Conservation (phyloP, 148 eudicot genomes). For the Talinum fruticosum region DNA sequence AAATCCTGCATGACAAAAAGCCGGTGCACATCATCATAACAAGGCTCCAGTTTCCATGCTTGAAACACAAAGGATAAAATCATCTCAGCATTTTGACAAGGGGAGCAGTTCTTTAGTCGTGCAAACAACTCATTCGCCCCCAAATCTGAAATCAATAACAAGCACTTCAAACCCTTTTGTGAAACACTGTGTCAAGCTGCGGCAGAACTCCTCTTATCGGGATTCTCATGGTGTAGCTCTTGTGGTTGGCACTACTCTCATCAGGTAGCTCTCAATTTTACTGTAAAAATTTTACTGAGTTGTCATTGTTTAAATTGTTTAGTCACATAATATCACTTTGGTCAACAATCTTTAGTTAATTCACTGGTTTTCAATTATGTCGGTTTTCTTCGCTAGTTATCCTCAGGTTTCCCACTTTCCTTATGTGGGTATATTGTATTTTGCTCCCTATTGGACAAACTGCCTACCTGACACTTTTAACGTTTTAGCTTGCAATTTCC, state of each 20-base stretch:
- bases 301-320: neutral
- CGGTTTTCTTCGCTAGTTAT: neutral
- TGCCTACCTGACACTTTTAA: too few species aligned
- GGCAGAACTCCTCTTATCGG: conserved; percentile 85
- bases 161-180: conserved; percentile 87
- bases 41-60: neutral
- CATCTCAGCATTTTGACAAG: neutral
- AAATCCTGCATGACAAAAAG: neutral
- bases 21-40: conserved; percentile 9
- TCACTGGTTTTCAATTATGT: too few species aligned
- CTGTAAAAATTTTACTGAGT: neutral
- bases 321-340: neutral
- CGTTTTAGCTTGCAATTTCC: neutral
- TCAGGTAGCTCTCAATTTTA: conserved; percentile 39
- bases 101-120: conserved; percentile 5
- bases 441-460: too few species aligned
- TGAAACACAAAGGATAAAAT: conserved; percentile 13
- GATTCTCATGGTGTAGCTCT: conserved; percentile 61
- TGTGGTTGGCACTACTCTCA: conserved; percentile 65
- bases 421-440: neutral
- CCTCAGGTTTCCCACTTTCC: neutral
- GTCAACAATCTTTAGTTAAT: neutral
- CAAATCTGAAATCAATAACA: conserved; percentile 48
- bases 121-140: neutral
- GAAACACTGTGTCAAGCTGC: conserved; percentile 87